Percentiles rank a stretch among this genome's conserved stretches.
phyloP scores from a whole-genome alignment of 2,329 filamentous ascomycete species.

The Juglanconis oblonga region DNA sequence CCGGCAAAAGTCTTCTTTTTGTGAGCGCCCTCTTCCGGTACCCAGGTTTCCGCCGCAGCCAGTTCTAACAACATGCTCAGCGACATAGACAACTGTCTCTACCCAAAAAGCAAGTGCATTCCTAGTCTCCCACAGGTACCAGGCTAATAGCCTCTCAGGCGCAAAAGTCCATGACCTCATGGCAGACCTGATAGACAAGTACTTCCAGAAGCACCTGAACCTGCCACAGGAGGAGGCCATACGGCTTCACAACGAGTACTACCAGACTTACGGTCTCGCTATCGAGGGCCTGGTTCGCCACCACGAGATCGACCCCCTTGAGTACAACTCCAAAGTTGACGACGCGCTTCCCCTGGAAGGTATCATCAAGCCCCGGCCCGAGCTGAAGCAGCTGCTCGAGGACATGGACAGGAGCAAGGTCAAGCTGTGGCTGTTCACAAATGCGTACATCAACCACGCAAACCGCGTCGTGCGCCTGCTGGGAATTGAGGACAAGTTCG shows the following conservation, averaged over 20 bases:
- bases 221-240: slow-evolving; percentile 76
- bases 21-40: slow-evolving; percentile 27
- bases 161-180: slow-evolving; percentile 85
- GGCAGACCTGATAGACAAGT: slow-evolving; percentile 72
- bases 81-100: slow-evolving; percentile 98
- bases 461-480: slow-evolving; percentile 78
- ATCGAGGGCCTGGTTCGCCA: slow-evolving; percentile 92
- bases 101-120: slow-evolving; percentile 68
- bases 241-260: slow-evolving; percentile 86
- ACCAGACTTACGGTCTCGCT: slow-evolving; percentile 92
- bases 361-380: slow-evolving; percentile 75
- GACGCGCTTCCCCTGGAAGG: slow-evolving; percentile 86
- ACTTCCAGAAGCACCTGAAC: slow-evolving; percentile 67
- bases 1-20: slow-evolving; percentile 41
- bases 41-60: neutral
- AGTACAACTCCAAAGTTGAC: slow-evolving; percentile 93
- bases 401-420: slow-evolving; percentile 83
- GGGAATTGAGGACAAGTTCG: slow-evolving; percentile 82
- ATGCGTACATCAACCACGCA: slow-evolving; percentile 89
- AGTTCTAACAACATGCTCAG: slow-evolving; percentile 57
- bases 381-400: slow-evolving; percentile 71
- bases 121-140: neutral
- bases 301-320: slow-evolving; percentile 91
- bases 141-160: slow-evolving; percentile 41
- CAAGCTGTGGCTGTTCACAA: slow-evolving; percentile 91